Base-by-base conservation (phyloP, 306 rosid genomes). In the Oemleria cerasiformis region DNA sequence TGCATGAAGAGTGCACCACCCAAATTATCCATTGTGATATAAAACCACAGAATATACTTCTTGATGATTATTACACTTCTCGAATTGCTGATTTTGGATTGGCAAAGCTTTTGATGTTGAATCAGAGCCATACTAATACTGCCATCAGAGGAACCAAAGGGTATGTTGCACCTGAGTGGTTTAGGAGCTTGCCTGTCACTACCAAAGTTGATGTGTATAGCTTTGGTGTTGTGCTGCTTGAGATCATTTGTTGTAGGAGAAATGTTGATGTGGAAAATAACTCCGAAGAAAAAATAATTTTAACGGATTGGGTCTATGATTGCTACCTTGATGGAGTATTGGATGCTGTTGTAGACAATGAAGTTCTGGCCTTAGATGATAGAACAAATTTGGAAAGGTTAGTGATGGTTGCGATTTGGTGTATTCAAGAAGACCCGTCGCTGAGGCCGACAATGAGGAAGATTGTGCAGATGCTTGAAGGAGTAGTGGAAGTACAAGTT, bases 21-120 rank as follows among this genome's bases (percentile, higher is more conserved):
- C 79, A 73, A 40, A 83, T 70, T 67, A 73, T 76, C 30, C 87
- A 79, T 5, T 83, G 82, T 8, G 84, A 80, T 45, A 80, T 75
- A 44, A 80, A 80, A 74, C 84, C 84, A 36, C 81, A 80, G 23
- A 80, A 75, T 79, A 83, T 83, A 43, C 84, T 79, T 72, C 77
- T 83, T 1, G 80, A 83, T 30, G 85, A 77, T 8, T 9, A 54
- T 17, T 84, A 41, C 71, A 49, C 50, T 39, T 80, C 80, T 4
- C 61, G 61, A 41, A 80, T 74, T 9, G 44, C 82, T 12, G 87
- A 84, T 48, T 80, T 84, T 2, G 84, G 80, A 43, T 42, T 73
- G 73, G 78, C 81, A 4, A 84, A 83, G 77, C 75, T 80, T 40
- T 49, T 69, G 70, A 45, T 20, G 55, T 58, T 45, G 49, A 25